Evolutionary conservation across 164 flowering plant species (phyloP).

Genomic region (Vitis rotundifolia): DNA sequence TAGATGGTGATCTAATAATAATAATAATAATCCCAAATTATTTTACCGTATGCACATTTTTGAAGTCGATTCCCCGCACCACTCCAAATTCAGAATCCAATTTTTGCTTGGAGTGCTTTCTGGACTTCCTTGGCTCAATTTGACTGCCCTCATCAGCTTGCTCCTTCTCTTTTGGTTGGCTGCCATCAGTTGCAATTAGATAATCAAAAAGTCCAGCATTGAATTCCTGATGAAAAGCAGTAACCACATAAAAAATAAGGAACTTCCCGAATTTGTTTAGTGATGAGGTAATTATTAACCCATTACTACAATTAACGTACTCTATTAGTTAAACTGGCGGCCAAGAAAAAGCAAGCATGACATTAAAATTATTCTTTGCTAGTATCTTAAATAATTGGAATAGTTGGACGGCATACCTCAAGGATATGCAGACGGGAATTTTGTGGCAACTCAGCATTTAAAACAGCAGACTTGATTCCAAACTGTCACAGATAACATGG

Average conservation of each 20-base stretch:
- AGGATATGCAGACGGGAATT: slow-evolving; percentile 96
- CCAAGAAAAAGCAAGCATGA: not conserved
- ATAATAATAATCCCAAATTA: not conserved
- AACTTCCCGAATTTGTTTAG: not conserved
- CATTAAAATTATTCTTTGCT: no score
- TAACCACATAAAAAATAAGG: not conserved
- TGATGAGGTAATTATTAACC: not conserved
- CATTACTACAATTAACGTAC: not conserved
- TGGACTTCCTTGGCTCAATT: slow-evolving; percentile 49
- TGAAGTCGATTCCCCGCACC: slow-evolving; percentile 95
- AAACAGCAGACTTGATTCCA: slow-evolving; percentile 80
- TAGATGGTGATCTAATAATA: no score
- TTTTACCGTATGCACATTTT: slow-evolving; percentile 87
- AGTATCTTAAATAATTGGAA: no score
- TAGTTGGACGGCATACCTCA: slow-evolving; percentile 51
- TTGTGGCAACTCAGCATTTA: slow-evolving; percentile 95
- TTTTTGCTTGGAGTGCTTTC: slow-evolving; percentile 50
- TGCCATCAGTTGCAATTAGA: slow-evolving; percentile 85
- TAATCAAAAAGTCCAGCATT: slow-evolving; percentile 96
- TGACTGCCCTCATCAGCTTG: slow-evolving; percentile 33
- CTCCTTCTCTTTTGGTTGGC: slow-evolving; percentile 53
- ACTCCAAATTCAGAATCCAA: slow-evolving; percentile 92
- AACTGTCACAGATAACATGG: slow-evolving; percentile 49
- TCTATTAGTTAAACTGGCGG: not conserved
- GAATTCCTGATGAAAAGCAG: slow-evolving; percentile 62